These are phyloP conservation scores for Hymenoscyphus scutula DNA, from an alignment of 2,329 filamentous ascomycete genomes.

Conservation along the genomic window DNA sequence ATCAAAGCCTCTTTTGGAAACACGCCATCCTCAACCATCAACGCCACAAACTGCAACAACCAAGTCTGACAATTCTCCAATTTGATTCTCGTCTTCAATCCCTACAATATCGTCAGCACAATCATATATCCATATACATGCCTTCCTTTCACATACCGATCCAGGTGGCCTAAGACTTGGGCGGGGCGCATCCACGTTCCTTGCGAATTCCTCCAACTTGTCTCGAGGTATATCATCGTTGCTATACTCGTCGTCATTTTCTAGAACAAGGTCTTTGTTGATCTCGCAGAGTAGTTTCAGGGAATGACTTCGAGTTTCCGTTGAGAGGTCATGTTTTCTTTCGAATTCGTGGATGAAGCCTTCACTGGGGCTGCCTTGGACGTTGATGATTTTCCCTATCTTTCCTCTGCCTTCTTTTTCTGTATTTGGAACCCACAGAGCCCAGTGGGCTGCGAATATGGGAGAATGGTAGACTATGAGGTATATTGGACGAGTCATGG, in stretches of 20 bases:
- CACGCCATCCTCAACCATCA: constrained; percentile 20
- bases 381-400: constrained; percentile 30
- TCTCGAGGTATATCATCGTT: constrained; percentile 14
- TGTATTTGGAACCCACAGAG: constrained; percentile 26
- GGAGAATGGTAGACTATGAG: constrained; percentile 28
- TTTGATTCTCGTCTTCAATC: constrained; percentile 21
- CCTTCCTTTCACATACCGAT: constrained; percentile 8
- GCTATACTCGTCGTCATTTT: neutral
- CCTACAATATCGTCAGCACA: constrained; percentile 15
- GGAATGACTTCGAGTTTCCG: constrained; percentile 7
- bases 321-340: constrained; percentile 25
- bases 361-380: constrained; percentile 23
- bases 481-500: constrained; percentile 22
- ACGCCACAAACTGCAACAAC: constrained; percentile 25
- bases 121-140: no score
- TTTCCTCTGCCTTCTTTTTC: constrained; percentile 10
- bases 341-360: constrained; percentile 28
- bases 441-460: constrained; percentile 33
- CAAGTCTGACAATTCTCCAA: constrained; percentile 32
- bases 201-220: constrained; percentile 26
- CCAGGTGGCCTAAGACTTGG: constrained; percentile 24
- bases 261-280: constrained; percentile 10
- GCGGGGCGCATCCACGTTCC: constrained; percentile 25
- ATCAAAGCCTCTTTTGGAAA: constrained; percentile 11
- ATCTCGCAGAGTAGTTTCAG: constrained; percentile 10